Evolutionary conservation across 768 basidiomycete genomes (phyloP), one percentile per base, ranked within the genome.

Genomic region (Pulveroboletus sp.): DNA sequence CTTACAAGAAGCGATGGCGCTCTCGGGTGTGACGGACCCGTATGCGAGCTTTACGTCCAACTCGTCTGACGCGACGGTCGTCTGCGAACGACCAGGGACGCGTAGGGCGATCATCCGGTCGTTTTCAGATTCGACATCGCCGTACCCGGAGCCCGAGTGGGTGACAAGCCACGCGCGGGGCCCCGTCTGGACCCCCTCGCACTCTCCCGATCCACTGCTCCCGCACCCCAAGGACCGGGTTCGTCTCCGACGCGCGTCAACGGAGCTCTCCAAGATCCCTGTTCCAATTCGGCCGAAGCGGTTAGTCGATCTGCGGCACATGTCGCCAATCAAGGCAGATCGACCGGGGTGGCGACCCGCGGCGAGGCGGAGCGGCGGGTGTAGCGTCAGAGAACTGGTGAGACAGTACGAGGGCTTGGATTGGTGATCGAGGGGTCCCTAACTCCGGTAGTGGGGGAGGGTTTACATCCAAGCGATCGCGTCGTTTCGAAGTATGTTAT

Each of bases 351-450:
- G 63, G 20, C 64, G 70, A 39, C 71, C 70, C 24, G 11, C 44
- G 10, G 20, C 42, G n/a, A 69, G 86, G 49, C 71, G 82, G 59
- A 81, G 78, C 50, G 86, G 87, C 58, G 79, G 78, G 13, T 74
- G 76, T 43, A 88, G 85, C 57, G 88, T 90, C 49, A 86, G 77
- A 66, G 86, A 89, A 44, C 63, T 90, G 46, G 79, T 89, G 44
- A 74, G 68, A 62, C 76, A 71, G 26, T 90, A 82, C 58, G 86
- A 89, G 65, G 64, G 40, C 5, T 53, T 58, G 56, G 61, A 62
- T 7, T 14, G 23, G 10, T 57, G 54, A 63, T 38, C 8, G 23
- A n/a, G n/a, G n/a, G n/a, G n/a, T n/a, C n/a, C n/a, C n/a, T n/a
- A n/a, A n/a, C n/a, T n/a, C n/a, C n/a, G n/a, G n/a, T n/a, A n/a